A percentile compares a stretch with the other conserved stretches of the same genome.
Evolutionary conservation across 306 rosid genomes (phyloP).

Genomic region (Canavalia gladiata): DNA sequence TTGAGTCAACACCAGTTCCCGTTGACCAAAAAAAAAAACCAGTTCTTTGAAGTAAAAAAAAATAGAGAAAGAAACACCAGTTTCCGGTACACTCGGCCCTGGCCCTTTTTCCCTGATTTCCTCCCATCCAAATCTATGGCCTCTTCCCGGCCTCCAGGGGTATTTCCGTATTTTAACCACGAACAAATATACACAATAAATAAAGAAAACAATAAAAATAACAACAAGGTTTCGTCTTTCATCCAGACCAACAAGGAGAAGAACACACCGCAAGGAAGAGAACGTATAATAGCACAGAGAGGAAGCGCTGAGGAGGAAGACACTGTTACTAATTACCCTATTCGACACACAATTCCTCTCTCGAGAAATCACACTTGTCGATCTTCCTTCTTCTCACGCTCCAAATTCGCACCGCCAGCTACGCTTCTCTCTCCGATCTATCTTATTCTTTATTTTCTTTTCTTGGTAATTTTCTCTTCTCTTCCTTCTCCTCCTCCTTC

Average conservation of each 20-base stretch:
- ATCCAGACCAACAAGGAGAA: conserved; percentile 53
- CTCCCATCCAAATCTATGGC: neutral
- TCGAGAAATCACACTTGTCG: conserved; percentile 46
- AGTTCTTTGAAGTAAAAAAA: no score
- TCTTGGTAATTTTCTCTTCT: conserved; percentile 55
- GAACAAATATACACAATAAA: neutral
- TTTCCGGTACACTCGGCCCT: neutral
- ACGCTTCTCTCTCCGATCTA: conserved; percentile 70
- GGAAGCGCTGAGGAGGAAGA: conserved; percentile 44
- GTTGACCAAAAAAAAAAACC: neutral
- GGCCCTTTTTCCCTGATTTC: neutral
- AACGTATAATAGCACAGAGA: conserved; percentile 46
- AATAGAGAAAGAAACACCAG: no score
- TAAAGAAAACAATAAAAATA: conserved; percentile 21
- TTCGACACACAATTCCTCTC: neutral
- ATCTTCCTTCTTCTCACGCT: conserved; percentile 62
- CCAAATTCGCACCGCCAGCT: conserved; percentile 55
- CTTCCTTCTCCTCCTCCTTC: neutral
- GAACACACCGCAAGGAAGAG: conserved; percentile 55
- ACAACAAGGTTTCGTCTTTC: conserved; percentile 59
- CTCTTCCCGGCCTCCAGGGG: neutral
- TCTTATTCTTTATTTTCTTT: conserved; percentile 47
- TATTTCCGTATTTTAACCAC: conserved; percentile 18
- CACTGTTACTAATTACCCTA: conserved; percentile 46
- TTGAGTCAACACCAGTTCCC: conserved; percentile 4